Conservation (phyloP, 192 early-diverging fungal species). For the Backusella parvicylindrica region DNA sequence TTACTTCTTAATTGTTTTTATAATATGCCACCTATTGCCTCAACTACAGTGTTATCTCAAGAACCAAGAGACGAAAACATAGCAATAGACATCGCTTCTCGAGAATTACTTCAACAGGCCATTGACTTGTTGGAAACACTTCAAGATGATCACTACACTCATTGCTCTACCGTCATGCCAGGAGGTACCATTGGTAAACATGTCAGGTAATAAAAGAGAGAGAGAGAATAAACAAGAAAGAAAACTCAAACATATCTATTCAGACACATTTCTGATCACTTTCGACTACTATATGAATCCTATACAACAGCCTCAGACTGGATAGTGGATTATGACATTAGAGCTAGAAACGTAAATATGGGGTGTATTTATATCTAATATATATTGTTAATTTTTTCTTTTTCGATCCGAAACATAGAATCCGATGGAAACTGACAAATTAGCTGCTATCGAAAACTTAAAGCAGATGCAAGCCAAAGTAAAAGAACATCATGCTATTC, state of each 20-base stretch:
- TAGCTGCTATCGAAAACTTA: conserved; percentile 32
- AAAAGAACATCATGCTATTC: not conserved
- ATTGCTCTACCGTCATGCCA: conserved; percentile 36
- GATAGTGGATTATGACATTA: conserved; percentile 41
- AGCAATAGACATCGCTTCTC: not conserved
- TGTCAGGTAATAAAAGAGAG: conserved; percentile 27
- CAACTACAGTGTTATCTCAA: not conserved
- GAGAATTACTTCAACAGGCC: conserved; percentile 25
- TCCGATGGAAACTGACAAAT: conserved; percentile 40
- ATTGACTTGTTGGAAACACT: conserved; percentile 21
- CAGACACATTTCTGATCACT: conserved; percentile 49
- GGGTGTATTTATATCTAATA: too few species aligned
- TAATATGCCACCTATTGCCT: not conserved
- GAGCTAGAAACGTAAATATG: conserved; percentile 45
- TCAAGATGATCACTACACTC: conserved; percentile 34
- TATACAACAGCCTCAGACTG: conserved; percentile 13
- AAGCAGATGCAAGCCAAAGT: conserved; percentile 20
- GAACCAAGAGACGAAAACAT: not conserved
- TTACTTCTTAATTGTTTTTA: not conserved
- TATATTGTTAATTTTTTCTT: not conserved
- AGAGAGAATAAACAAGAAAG: too few species aligned
- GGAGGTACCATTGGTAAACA: conserved; percentile 49
- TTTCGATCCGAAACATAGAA: too few species aligned
- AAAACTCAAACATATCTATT: not conserved
- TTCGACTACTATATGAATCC: conserved; percentile 32